These are phyloP conservation scores for Daldinia loculata DNA, from an alignment of 495 filamentous ascomycete genomes.

Conservation along the genomic window DNA sequence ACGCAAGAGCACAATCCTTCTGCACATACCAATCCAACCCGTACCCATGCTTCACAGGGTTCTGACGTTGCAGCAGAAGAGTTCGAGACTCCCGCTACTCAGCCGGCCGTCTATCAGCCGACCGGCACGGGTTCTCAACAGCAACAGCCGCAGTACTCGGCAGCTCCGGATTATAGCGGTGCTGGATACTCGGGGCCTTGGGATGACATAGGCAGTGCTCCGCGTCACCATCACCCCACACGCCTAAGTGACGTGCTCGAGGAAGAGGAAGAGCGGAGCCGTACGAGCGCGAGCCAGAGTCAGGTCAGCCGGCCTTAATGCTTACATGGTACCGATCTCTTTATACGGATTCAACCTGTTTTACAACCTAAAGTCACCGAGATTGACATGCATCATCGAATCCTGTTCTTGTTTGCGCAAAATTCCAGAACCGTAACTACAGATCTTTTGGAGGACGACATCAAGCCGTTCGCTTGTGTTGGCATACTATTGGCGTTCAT, in stretches of 20 bases:
- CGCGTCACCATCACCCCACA: conserved; percentile 94
- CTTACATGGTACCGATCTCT: not conserved
- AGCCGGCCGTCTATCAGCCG: conserved; percentile 46
- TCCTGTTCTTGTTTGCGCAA: not conserved
- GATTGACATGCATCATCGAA: conserved; percentile 3
- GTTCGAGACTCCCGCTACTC: conserved; percentile 54
- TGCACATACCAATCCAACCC: conserved; percentile 50
- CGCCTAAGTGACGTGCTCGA: conserved; percentile 94
- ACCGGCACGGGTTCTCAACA: conserved; percentile 49
- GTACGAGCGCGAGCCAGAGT: conserved; percentile 59
- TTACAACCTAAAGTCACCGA: not conserved
- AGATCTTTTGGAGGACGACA: not conserved
- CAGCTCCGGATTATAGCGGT: conserved; percentile 58
- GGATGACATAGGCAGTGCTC: conserved; percentile 70
- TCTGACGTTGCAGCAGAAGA: conserved; percentile 61
- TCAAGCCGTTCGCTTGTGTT: conserved; percentile 12
- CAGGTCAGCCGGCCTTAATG: conserved; percentile 54
- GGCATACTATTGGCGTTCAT: conserved; percentile 21
- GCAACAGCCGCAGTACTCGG: conserved; percentile 42
- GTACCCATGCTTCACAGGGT: conserved; percentile 44
- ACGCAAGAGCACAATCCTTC: conserved; percentile 50
- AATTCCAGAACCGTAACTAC: not conserved
- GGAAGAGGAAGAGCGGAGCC: conserved; percentile 77
- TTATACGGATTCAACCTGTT: conserved; percentile 1
- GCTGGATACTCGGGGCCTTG: conserved; percentile 75